A percentile compares a stretch with the other conserved stretches of the same genome.
These are phyloP conservation scores for Lachancea kluyveri DNA, from an alignment of 805 yeast genomes.

Conservation along the genomic window DNA sequence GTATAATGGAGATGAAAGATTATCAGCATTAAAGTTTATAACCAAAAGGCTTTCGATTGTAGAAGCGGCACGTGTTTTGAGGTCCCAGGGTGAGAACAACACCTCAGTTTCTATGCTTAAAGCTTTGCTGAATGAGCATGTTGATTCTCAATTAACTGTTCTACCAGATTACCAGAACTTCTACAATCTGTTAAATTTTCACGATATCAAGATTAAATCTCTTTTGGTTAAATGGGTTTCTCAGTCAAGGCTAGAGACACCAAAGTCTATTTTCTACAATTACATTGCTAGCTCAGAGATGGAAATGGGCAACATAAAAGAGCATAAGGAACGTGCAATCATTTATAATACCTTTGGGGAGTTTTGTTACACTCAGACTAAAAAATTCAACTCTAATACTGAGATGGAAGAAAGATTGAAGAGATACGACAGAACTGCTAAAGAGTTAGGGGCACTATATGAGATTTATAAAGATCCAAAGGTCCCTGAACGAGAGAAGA, in stretches of 20 bases:
- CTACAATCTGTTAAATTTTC: slow-evolving; percentile 11
- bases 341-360: slow-evolving; percentile 58
- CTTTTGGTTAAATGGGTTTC: slow-evolving; percentile 63
- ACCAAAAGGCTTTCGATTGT: slow-evolving; percentile 3
- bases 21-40: too few relatives aligned
- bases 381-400: slow-evolving; percentile 38
- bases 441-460: slow-evolving; percentile 46
- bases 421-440: slow-evolving; percentile 36
- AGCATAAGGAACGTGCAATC: slow-evolving; percentile 32
- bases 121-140: slow-evolving; percentile 21
- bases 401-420: slow-evolving; percentile 38
- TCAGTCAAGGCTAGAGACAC: slow-evolving; percentile 61
- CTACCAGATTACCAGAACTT: not conserved
- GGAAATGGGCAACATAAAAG: slow-evolving; percentile 11
- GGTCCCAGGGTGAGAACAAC: slow-evolving; percentile 54
- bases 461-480: slow-evolving; percentile 36
- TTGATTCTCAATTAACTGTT: too few relatives aligned
- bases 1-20: too few relatives aligned
- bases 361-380: slow-evolving; percentile 65
- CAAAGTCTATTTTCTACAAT: slow-evolving; percentile 47
- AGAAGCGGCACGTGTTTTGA: slow-evolving; percentile 49
- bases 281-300: slow-evolving; percentile 41
- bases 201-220: slow-evolving; percentile 30
- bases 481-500: slow-evolving; percentile 41
- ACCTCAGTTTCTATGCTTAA: slow-evolving; percentile 53